A percentile compares a stretch with the other conserved stretches of the same genome.
Evolutionary conservation across 768 basidiomycete species (phyloP).

Genomic region (Suillus fuscotomentosus): DNA sequence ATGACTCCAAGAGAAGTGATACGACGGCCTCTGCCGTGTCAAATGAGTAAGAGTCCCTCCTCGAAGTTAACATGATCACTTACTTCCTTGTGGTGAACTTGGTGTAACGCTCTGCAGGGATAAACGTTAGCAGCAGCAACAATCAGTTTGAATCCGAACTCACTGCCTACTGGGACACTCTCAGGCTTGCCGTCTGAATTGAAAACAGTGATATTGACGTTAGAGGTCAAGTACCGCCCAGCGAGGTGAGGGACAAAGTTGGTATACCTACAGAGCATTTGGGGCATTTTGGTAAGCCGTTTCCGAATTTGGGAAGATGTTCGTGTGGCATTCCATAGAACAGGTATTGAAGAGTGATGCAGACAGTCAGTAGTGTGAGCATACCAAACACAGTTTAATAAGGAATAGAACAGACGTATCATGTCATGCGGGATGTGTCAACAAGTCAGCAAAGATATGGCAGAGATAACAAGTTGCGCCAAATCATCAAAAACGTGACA

Average conservation of each 20-base stretch:
- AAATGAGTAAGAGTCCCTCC: neutral
- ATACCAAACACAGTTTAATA: neutral
- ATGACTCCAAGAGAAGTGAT: conserved; percentile 83
- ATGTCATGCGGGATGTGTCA: neutral
- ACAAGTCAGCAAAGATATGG: too few species aligned
- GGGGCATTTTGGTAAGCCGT: neutral
- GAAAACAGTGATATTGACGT: conserved; percentile 78
- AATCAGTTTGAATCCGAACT: conserved; percentile 9
- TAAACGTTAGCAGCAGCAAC: conserved; percentile 26
- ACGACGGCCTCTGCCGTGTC: conserved; percentile 49
- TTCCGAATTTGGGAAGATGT: neutral
- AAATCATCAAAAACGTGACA: neutral
- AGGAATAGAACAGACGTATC: neutral
- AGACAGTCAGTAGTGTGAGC: neutral
- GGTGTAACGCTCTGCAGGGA: conserved; percentile 50
- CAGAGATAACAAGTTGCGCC: neutral
- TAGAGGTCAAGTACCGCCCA: conserved; percentile 79
- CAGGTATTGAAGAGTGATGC: neutral
- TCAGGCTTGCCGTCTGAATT: conserved; percentile 35
- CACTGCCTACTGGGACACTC: conserved; percentile 46
- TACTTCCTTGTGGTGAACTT: conserved; percentile 79
- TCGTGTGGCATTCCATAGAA: neutral
- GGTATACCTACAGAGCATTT: conserved; percentile 40
- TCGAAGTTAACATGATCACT: conserved; percentile 14
- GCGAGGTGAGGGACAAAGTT: conserved; percentile 66